Evolutionary conservation across 1,284 basidiomycete species (phyloP), one percentile per base, ranked within the genome.

Genomic region (Uromyces viciae-fabae): DNA sequence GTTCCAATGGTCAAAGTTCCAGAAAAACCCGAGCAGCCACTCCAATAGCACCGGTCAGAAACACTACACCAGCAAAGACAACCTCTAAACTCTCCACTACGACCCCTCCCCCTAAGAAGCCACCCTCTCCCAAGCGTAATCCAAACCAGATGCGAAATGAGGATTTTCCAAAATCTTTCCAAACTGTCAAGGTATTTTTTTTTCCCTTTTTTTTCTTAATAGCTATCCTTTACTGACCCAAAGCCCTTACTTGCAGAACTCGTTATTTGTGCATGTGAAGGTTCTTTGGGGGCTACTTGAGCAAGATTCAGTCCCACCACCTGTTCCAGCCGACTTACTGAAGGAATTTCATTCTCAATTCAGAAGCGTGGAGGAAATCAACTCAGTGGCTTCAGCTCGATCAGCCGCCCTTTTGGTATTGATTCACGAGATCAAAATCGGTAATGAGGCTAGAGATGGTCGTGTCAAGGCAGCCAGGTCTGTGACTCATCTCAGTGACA

Each of bases 211-310:
- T n/a, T n/a, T n/a, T n/a, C n/a, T n/a, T n/a, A n/a, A n/a, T n/a
- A n/a, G n/a, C n/a, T n/a, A n/a, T n/a, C n/a, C n/a, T n/a, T n/a
- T n/a, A n/a, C n/a, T n/a, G n/a, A n/a, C n/a, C n/a, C n/a, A n/a
- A n/a, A n/a, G n/a, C n/a, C n/a, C n/a, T n/a, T n/a, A n/a, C n/a
- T 56, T 8, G 22, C 19, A 66, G 62, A 66, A 66, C 36, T 22
- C 62, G 7, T 33, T 9, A 5, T 66, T 66, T 66, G 62, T 66
- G 19, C 62, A 66, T 31, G 22, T 66, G n/a, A 66, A 66, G 38
- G 22, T 66, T 25, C 62, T 66, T 31, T 66, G 62, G 62, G 62
- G 62, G 25, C 25, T 66, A 40, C 36, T 66, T 17, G 36, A 66
- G 62, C 62, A 66, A 31, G 62, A 9, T 33, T 66, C 62, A 14